phyloP scores from a whole-genome alignment of 257 asterid species.

The Solanum habrochaites region DNA sequence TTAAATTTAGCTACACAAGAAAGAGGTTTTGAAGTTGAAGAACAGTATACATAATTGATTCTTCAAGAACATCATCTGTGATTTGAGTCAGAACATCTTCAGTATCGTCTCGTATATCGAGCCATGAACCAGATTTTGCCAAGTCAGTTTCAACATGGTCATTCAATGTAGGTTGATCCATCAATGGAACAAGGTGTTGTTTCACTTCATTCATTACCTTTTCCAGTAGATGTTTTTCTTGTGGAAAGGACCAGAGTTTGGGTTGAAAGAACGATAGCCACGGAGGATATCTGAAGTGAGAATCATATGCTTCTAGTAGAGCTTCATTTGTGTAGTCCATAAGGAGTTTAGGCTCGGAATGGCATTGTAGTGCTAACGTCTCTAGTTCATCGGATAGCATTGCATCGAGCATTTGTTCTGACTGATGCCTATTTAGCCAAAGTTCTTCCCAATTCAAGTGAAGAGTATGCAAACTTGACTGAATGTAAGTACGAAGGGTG shows the following conservation, averaged over 20 bases:
- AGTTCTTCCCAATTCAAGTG: conserved; percentile 35
- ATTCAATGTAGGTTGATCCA: conserved; percentile 28
- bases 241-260: conserved; percentile 12
- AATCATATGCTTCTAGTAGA: conserved; percentile 21
- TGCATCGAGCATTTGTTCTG: conserved; percentile 26
- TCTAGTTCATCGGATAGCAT: conserved; percentile 30
- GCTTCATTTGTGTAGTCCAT: conserved; percentile 65
- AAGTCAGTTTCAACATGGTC: conserved; percentile 36
- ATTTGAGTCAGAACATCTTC: conserved; percentile 35
- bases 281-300: conserved; percentile 22
- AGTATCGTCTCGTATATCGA: conserved; percentile 28
- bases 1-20: conserved; percentile 4
- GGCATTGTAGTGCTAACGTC: conserved; percentile 10
- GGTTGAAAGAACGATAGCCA: conserved; percentile 30
- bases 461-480: conserved; percentile 39
- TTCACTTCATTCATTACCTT: conserved; percentile 47
- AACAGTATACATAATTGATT: conserved; percentile 33
- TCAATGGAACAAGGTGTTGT: conserved; percentile 24
- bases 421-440: conserved; percentile 8
- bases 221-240: conserved; percentile 32
- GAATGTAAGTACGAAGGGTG: conserved; percentile 32
- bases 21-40: conserved; percentile 17
- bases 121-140: conserved; percentile 40
- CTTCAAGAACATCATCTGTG: conserved; percentile 54
- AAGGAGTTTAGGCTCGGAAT: conserved; percentile 47